These are phyloP conservation scores for Trichophyton schoenleinii DNA, from an alignment of 2,329 filamentous ascomycete genomes.

Conservation along the genomic window DNA sequence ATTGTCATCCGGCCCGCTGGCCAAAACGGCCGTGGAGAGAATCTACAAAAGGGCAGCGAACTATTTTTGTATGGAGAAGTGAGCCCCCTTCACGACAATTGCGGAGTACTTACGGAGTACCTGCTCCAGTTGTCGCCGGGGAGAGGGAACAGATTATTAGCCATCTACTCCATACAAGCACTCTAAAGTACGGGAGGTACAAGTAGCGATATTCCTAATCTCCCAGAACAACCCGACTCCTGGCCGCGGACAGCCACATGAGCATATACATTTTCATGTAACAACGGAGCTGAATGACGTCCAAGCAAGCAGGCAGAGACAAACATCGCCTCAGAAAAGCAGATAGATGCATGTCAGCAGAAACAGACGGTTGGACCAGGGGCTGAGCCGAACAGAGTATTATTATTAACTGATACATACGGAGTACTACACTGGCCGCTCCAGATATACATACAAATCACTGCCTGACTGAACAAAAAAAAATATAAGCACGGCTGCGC, in stretches of 20 bases:
- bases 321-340: neutral
- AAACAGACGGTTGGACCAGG: neutral
- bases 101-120: neutral
- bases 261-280: neutral
- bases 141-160: neutral
- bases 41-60: neutral
- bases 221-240: neutral
- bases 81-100: neutral
- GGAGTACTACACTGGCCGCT: neutral
- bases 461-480: neutral
- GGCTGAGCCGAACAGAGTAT: neutral
- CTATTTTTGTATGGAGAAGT: neutral
- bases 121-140: neutral
- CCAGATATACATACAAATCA: too few relatives aligned
- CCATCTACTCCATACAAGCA: neutral
- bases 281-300: conserved; percentile 1
- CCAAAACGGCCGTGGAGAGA: neutral
- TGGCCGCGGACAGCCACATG: neutral
- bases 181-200: neutral
- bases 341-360: neutral
- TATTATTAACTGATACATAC: neutral
- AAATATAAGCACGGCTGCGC: neutral
- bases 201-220: neutral
- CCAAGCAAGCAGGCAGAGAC: neutral
- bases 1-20: neutral